Base-by-base conservation (phyloP, 2,329 filamentous ascomycete genomes). In the Cladosporium sp. region DNA sequence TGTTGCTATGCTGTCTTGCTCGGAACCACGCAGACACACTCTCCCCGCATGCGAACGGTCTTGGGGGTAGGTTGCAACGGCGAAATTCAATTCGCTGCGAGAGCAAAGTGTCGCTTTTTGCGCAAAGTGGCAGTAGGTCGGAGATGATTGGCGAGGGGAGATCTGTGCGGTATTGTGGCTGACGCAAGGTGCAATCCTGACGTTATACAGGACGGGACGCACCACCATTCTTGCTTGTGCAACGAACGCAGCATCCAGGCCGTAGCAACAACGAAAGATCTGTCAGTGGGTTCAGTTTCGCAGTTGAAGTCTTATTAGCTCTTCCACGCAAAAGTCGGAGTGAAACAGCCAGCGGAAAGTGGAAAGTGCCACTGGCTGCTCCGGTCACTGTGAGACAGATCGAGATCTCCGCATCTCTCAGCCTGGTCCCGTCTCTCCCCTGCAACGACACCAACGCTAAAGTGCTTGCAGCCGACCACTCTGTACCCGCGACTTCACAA, bases 91-190 rank as follows among this genome's bases (percentile, higher is more conserved):
- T 57, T 39, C 54, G 30, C 54, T 25, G 30, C 32, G 4, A 57
- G 28, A 39, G 54, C 21, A 57, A 25, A 32, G 32, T 39, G n/a
- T 26, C 32, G 28, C 51, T 28, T 13, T 32, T 14, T 32, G 10
- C n/a, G 30, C n/a, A 21, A 23, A 46, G 39, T 46, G 21, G 39
- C 39, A 53, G 53, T 32, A 25, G 32, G 16, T 57, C 28, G 53
- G 11, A 11, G 53, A 30, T 63, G 59, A 63, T 63, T 63, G 59
- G 59, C 59, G 30, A 28, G 49, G 2, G 13, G 23, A 56, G 60
- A 63, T 63, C 60, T 63, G 60, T 54, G 59, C 59, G 21, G 48
- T 39, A 16, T 30, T 46, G 59, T 63, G 49, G 60, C 49, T 56
- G 39, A 54, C 23, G 49, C 49, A 56, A 56, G 60, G 60, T 25